Conservation (phyloP, 2,329 filamentous ascomycete species). For the Trichoderma sp. region DNA sequence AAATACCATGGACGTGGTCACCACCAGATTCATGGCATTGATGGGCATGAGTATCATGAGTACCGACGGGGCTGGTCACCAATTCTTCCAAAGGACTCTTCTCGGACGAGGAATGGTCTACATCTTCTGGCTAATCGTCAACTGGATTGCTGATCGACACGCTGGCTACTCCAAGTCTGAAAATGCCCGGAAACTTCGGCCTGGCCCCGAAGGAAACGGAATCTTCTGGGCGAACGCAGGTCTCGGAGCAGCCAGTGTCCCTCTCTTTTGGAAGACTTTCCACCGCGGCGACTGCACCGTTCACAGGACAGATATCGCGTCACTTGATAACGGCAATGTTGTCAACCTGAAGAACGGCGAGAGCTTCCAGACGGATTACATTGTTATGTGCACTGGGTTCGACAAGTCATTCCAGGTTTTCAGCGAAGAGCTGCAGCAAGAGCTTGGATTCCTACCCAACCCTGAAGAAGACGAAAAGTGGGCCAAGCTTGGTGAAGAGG, state of each 20-base stretch:
- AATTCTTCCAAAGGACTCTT: background rate
- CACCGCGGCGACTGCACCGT: background rate
- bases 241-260: background rate
- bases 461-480: background rate
- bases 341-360: background rate
- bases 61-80: conserved; percentile 17
- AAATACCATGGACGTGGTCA: conserved; percentile 29
- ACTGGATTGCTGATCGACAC: background rate
- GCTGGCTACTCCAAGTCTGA: background rate
- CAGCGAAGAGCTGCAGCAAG: conserved; percentile 21
- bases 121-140: background rate
- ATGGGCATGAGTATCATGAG: conserved; percentile 34
- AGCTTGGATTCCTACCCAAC: conserved; percentile 19
- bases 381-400: conserved; percentile 28
- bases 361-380: conserved; percentile 21
- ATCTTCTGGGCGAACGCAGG: background rate
- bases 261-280: background rate
- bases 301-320: background rate
- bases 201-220: background rate
- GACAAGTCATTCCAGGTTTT: conserved; percentile 26
- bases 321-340: background rate
- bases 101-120: background rate
- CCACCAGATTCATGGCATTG: conserved; percentile 27
- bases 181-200: background rate
- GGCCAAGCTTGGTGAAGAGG: background rate